Evolutionary conservation across 139 green algal genomes (phyloP), one percentile per base, ranked within the genome.

Genomic region (Chloropicon primus): DNA sequence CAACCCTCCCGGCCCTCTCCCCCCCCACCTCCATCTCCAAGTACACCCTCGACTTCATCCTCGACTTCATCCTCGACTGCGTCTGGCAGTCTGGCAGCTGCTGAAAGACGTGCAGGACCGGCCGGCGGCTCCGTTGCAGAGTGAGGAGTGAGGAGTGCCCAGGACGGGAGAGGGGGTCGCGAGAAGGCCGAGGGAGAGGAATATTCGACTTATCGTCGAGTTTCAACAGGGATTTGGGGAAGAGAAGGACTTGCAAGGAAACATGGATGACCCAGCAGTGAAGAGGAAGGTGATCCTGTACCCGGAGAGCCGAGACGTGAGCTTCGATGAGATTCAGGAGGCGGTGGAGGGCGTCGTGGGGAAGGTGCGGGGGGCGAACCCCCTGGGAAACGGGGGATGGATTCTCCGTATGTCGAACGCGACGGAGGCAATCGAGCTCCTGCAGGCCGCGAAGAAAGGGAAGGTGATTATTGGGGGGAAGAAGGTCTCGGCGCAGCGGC

Each of bases 1-100:
- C 1, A 0, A 77, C 83, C 21, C 77, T 62, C 22, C 62, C 79
- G 0, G 79, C 54, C 22, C 72, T 2, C 23, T 89, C 83, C 17
- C 85, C 79, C 72, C 77, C 41, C 41, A 62, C 5, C 41, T 62
- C 41, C 10, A 62, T n/a, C 41, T 62, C 41, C 10, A 62, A 62
- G 41, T 62, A 62, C 41, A 62, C 41, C 17, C 41, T 5, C 10
- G 41, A n/a, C 41, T 17, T 62, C 41, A 62, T 62, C 41, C 17
- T 62, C 41, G 5, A 62, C n/a, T n/a, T n/a, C n/a, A n/a, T n/a
- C n/a, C n/a, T n/a, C n/a, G n/a, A n/a, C n/a, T n/a, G n/a, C n/a
- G n/a, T n/a, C n/a, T n/a, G n/a, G n/a, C n/a, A n/a, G n/a, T n/a
- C n/a, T n/a, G n/a, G n/a, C n/a, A n/a, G n/a, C n/a, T n/a, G n/a